Evolutionary conservation across 768 basidiomycete genomes (phyloP), one percentile per base, ranked within the genome.

Genomic region (Boletus vinaceobasis): DNA sequence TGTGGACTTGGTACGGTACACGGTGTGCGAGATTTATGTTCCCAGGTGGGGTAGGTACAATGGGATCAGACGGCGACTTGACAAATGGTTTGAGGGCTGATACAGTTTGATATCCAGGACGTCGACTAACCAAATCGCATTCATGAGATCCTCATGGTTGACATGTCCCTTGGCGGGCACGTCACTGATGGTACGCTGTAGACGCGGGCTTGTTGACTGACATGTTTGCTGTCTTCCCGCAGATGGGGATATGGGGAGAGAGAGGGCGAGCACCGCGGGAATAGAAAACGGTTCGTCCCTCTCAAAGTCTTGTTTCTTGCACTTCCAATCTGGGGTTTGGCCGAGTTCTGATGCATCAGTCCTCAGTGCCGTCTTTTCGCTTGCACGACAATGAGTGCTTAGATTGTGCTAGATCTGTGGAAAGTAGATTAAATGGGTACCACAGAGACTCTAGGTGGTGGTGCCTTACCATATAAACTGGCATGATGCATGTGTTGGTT

Each of bases 11-110:
- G 35, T 36, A 85, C 83, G 57, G 80, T 80, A 62, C 85, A 86
- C 31, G 81, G 73, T 7, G 81, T 77, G 8, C 75, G 76, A 4
- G 82, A 79, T 43, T 78, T 70, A 27, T 81, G 76, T 61, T 77
- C 74, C 57, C 78, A 80, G 59, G 85, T 83, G 23, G 78, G 47
- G 83, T 84, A 10, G 84, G 84, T 19, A 79, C 57, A 17, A 71
- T 70, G 27, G 53, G 63, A 19, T 69, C 54, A 44, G 56, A 51
- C 31, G 46, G 44, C 6, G 38, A 10, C 38, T 11, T 39, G 38
- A 5, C 37, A 10, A 1, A 38, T 11, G 38, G 37, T 31, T 36
- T 56, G 29, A 47, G 15, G 0, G 44, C 23, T 2, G 23, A 23
- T 23, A 4, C 4, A 23, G 23, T 23, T 23, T 4, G 23, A 23